A percentile compares a stretch with the other conserved stretches of the same genome.
These are phyloP conservation scores for Crucihimalaya himalaica DNA, from an alignment of 345 rosid genomes.

Conservation along the genomic window DNA sequence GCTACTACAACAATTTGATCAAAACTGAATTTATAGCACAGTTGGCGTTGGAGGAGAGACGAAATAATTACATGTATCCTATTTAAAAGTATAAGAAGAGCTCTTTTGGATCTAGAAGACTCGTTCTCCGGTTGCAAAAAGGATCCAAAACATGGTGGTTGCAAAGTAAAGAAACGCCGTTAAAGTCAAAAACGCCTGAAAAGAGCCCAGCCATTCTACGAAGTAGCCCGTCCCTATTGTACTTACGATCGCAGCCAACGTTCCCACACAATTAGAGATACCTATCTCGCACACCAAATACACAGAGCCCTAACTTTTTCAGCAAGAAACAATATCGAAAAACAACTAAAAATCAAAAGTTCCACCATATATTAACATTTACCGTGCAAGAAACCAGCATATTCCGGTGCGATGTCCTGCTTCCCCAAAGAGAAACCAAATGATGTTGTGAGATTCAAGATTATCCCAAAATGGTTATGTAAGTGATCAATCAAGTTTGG, in stretches of 20 bases:
- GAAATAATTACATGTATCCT: too few relatives aligned
- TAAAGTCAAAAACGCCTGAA: conserved; percentile 75
- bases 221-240: conserved; percentile 94
- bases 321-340: conserved; percentile 14
- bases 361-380: conserved; percentile 19
- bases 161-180: conserved; percentile 83
- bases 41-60: too few relatives aligned
- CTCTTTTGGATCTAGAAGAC: conserved; percentile 52
- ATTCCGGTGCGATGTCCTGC: conserved; percentile 95
- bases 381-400: conserved; percentile 91
- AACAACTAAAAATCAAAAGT: neutral
- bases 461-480: neutral
- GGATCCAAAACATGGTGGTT: conserved; percentile 69
- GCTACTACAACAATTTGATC: too few relatives aligned
- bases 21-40: too few relatives aligned
- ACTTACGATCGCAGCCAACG: conserved; percentile 90
- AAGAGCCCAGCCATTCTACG: conserved; percentile 88
- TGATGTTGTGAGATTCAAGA: conserved; percentile 19
- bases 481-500: conserved; percentile 8
- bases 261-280: conserved; percentile 83
- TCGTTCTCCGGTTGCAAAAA: conserved; percentile 78
- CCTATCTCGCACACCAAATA: conserved; percentile 47
- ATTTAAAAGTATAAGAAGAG: neutral
- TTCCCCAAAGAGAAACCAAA: conserved; percentile 17
- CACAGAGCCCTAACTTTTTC: conserved; percentile 8